Evolutionary conservation across 805 yeast species (phyloP), one percentile per base, ranked within the genome.

Genomic region (Cyberlindnera bimundalis): DNA sequence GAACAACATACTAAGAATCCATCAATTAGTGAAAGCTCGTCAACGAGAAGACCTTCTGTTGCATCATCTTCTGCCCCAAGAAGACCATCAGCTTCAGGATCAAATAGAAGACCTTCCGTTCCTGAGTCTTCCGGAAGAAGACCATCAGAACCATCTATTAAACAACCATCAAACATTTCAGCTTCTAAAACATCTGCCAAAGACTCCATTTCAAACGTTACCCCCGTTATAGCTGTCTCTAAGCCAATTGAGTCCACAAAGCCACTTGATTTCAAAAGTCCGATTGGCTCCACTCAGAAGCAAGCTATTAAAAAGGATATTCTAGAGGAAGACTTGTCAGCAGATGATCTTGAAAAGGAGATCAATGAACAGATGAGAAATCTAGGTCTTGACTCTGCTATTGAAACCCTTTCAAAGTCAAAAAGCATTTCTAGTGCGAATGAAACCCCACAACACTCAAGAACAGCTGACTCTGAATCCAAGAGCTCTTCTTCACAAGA

Each of bases 341-440:
- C 40, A 28, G 21, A 28, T 15, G 36, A 38, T n/a, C 33, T 42
- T 16, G 40, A 35, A 28, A 5, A 24, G 8, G 43, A 37, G 29
- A 38, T 41, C 28, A 21, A 41, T 27, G 36, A 38, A 13, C 45
- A 45, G 29, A 38, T 45, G 41, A 38, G 25, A 21, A 25, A 33
- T 9, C 29, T 43, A 10, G 40, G 43, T 10, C 39, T 43, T 20
- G 43, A 35, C 18, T 24, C 32, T n/a, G 29, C 39, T 6, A 35
- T 17, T 15, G 30, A 32, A 13, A n/a, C 19, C 6, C 25, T 31
- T 12, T 11, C 35, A 9, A 32, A 20, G 23, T 15, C 20, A 5
- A 21, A 32, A 15, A 11, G 28, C 19, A 43, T 43, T 8, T 41
- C 35, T 16, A 17, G 7, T 14, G 42, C 34, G 3, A 34, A 37